Base-by-base conservation (phyloP, 2,329 filamentous ascomycete genomes). In the Tricladium varicosporioides region DNA sequence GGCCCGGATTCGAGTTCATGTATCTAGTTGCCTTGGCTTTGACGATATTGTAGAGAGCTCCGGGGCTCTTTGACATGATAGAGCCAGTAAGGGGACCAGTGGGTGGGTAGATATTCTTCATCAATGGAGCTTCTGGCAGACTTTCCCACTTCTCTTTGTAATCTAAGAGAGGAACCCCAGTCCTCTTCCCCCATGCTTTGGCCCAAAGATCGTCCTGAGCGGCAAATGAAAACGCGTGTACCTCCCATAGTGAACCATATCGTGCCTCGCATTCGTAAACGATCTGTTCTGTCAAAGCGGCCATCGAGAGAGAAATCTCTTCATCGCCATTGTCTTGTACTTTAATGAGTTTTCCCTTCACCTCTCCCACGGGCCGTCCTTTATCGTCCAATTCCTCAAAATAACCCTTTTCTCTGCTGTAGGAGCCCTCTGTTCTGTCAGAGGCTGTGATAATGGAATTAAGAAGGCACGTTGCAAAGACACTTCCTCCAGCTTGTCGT, bases 401-500 rank as follows among this genome's bases (percentile, higher is more conserved):
- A 45, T 13, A 40, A 55, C 11, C 33, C 43, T 43, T 44, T 32
- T 43, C 44, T 33, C 46, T 16, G 46, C 32, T 55, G 36, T 55
- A 55, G 32, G 42, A 56, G 45, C 50, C 55, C 33, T 53, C 50
- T 49, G 43, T 53, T 49, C 50, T 53, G 45, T 57, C 55, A 53
- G 55, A 57, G 44, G 50, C 45, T 45, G 45, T 53, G 36, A 57
- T 53, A 10, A 53, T 50, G 18, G 55, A 53, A 50, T 57, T 31
- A 16, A 53, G 50, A 50, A 57, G 50, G 45, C 55, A 57, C 45
- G 55, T 53, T 46, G 55, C 55, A 57, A 57, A 57, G 36, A 57
- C 43, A 57, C 55, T 33, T 49, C 56, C 56, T 49, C 56, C 56
- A 56, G 56, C 56, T 55, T 55, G 56, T 53, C 52, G 52, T 45